phyloP scores from a whole-genome alignment of 768 basidiomycete genomes.

The Coprinellus micaceus region DNA sequence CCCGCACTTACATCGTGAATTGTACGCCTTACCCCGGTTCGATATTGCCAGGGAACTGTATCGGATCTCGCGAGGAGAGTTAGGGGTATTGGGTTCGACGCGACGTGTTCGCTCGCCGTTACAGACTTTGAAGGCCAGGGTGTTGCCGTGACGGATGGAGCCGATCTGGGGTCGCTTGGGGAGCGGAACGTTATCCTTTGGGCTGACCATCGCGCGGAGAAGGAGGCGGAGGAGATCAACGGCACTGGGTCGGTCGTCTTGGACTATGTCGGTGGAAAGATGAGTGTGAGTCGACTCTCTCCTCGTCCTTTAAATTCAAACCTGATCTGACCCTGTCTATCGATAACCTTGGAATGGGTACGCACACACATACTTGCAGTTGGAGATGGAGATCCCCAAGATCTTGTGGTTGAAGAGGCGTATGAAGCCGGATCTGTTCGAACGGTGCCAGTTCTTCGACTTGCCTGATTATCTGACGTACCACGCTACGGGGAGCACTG shows the following conservation, averaged over 20 bases:
- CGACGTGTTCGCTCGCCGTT: constrained; percentile 94
- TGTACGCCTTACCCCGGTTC: neutral
- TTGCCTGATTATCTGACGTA: constrained; percentile 97
- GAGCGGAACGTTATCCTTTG: constrained; percentile 89
- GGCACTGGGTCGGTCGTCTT: constrained; percentile 77
- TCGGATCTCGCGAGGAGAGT: constrained; percentile 34
- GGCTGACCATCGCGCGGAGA: constrained; percentile 94
- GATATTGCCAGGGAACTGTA: neutral
- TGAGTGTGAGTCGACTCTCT: constrained; percentile 66
- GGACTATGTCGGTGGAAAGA: constrained; percentile 93
- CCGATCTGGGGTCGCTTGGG: constrained; percentile 56
- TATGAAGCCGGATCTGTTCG: constrained; percentile 72
- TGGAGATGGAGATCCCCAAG: constrained; percentile 99
- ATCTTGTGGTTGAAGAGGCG: constrained; percentile 93
- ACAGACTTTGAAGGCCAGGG: constrained; percentile 70
- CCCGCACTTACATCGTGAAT: neutral
- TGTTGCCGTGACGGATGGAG: constrained; percentile 68
- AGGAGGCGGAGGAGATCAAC: constrained; percentile 91
- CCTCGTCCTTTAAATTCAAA: too few relatives aligned
- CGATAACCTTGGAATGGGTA: too few relatives aligned
- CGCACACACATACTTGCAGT: constrained; percentile 36
- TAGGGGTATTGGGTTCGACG: constrained; percentile 91
- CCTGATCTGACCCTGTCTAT: too few relatives aligned
- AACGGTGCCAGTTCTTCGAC: constrained; percentile 79
- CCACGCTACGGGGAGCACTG: constrained; percentile 69